Conservation (phyloP, 148 eudicot genomes). For the Cornus florida region DNA sequence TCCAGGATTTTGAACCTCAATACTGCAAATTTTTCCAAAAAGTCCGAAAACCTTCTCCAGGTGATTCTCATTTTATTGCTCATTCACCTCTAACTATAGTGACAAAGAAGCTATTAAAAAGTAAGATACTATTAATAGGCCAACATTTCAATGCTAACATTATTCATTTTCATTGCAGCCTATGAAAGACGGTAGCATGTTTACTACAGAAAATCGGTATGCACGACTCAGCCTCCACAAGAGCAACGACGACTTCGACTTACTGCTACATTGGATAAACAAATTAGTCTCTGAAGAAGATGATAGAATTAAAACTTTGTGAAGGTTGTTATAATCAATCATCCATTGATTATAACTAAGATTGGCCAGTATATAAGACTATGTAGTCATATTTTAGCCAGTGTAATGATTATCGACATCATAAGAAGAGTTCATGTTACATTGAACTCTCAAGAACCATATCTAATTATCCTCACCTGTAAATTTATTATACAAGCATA, state of each 20-base stretch:
- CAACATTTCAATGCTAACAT: background rate
- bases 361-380: too few relatives aligned
- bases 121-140: background rate
- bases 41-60: conserved; percentile 70
- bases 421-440: too few relatives aligned
- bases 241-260: conserved; percentile 49
- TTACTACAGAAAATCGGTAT: conserved; percentile 34
- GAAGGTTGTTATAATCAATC: conserved; percentile 13
- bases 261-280: conserved; percentile 21
- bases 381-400: too few relatives aligned
- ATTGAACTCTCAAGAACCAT: too few relatives aligned
- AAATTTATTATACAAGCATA: too few relatives aligned
- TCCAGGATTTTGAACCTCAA: too few relatives aligned
- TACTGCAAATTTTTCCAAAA: too few relatives aligned
- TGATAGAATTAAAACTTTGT: conserved; percentile 7
- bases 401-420: too few relatives aligned
- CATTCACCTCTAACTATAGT: too few relatives aligned
- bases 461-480: too few relatives aligned
- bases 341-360: background rate
- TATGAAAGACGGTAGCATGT: conserved; percentile 39
- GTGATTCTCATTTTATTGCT: too few relatives aligned
- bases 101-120: too few relatives aligned
- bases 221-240: conserved; percentile 53
- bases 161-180: conserved; percentile 29
- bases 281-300: conserved; percentile 28